Evolutionary conservation across 768 basidiomycete genomes (phyloP), one percentile per base, ranked within the genome.

Genomic region (Leccinellum albellum): DNA sequence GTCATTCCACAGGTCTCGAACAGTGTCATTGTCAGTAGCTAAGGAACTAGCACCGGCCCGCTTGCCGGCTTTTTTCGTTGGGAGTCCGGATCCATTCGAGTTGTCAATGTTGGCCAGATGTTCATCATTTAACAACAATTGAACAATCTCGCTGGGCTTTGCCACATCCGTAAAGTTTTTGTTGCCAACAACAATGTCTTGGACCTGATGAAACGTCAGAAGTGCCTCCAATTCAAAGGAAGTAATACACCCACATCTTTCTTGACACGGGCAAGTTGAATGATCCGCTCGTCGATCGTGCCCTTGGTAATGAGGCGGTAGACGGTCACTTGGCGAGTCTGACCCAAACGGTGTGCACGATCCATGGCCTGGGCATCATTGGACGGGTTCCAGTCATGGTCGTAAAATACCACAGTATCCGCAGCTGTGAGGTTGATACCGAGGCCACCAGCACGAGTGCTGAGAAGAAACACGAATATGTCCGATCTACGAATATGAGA

Each of bases 291-390:
- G 69, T 99, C 94, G 63, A 96, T 94, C 1, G 93, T 96, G 13
- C 92, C 94, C 73, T 82, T 88, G 3, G 94, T 97, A 66, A 97
- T 94, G 50, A 98, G 77, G 17, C 95, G 88, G 71, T 97, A 98
- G 9, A 98, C 94, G 2, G 94, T 98, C 55, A 98, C 95, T 75
- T 98, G 95, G 47, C 93, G 89, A 6, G 94, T 98, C 73, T 98
- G 95, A 29, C 95, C 95, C 14, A 98, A 82, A 63, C 95, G 91
- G 75, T 98, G 95, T 15, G 95, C 95, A 62, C 95, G 90, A 66
- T 97, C 95, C 95, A 98, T 98, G 14, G 95, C 95, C 70, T 98
- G 95, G 32, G 95, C 92, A 71, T 98, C 95, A 65, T 96, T 97
- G 15, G 93, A 95, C 13, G 95, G 95, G 68, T 98, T 98, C 70